These are phyloP conservation scores for Seiridium unicorne DNA, from an alignment of 2,329 filamentous ascomycete genomes.

Conservation along the genomic window DNA sequence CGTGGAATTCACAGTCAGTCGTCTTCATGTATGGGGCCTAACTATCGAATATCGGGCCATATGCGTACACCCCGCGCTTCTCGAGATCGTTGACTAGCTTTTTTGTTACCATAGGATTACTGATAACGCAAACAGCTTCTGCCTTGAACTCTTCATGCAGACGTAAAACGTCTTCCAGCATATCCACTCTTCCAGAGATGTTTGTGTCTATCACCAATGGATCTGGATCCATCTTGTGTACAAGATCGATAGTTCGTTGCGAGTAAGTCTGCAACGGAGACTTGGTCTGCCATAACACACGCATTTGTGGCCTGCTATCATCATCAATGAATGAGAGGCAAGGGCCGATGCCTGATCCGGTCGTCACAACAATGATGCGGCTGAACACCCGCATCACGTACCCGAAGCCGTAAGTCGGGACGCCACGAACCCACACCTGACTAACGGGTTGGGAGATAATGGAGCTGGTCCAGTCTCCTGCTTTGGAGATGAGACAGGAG, in stretches of 20 bases:
- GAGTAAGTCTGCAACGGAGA: constrained; percentile 64
- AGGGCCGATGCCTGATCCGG: constrained; percentile 72
- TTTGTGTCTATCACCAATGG: constrained; percentile 70
- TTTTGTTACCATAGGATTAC: constrained; percentile 67
- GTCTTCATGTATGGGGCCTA: background rate
- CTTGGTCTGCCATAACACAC: constrained; percentile 70
- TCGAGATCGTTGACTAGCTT: constrained; percentile 71
- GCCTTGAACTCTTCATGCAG: constrained; percentile 54
- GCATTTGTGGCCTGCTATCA: constrained; percentile 42
- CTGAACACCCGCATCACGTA: constrained; percentile 66
- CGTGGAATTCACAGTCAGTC: too few species aligned
- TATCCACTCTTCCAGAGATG: constrained; percentile 44
- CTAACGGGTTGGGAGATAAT: constrained; percentile 62
- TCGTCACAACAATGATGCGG: constrained; percentile 65
- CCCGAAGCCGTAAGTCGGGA: constrained; percentile 67
- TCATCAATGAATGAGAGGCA: constrained; percentile 61
- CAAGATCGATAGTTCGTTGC: constrained; percentile 6
- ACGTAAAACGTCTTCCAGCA: constrained; percentile 50
- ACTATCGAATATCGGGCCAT: constrained; percentile 71
- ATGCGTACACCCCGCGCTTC: constrained; percentile 63
- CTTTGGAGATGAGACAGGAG: constrained; percentile 69
- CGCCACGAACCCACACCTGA: constrained; percentile 65
- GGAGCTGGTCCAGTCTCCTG: constrained; percentile 71
- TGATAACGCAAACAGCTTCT: constrained; percentile 74
- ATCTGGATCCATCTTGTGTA: constrained; percentile 47